These are phyloP conservation scores for Eucalyptus sp. DNA, from an alignment of 345 rosid species.

Conservation along the genomic window DNA sequence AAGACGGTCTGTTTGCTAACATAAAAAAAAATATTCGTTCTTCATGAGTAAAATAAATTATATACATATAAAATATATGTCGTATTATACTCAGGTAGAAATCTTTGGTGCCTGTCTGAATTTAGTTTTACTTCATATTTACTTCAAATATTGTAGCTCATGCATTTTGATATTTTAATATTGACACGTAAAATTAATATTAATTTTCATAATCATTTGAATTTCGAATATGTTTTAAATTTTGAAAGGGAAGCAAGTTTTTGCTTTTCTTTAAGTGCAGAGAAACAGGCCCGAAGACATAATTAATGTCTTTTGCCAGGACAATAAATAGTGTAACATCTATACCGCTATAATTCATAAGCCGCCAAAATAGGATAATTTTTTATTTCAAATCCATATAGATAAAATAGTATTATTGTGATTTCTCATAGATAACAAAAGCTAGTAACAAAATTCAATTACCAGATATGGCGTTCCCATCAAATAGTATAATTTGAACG, in stretches of 20 bases:
- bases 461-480: fast-evolving
- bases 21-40: not conserved
- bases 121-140: not conserved
- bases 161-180: not conserved
- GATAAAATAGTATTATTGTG: not conserved
- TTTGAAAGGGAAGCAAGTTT: not conserved
- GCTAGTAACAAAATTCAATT: not conserved
- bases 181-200: not conserved
- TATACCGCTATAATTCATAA: not conserved
- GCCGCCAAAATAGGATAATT: not conserved
- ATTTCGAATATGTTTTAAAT: not conserved
- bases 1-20: not conserved
- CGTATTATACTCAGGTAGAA: not conserved
- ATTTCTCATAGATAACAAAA: not conserved
- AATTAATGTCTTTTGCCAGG: not conserved
- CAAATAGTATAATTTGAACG: not conserved
- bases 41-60: not conserved
- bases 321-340: not conserved
- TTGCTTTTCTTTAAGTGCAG: not conserved
- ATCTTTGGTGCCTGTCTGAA: not conserved
- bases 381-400: not conserved
- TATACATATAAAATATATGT: fast-evolving
- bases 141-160: not conserved
- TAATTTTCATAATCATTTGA: not conserved
- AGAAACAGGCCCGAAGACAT: not conserved